These are phyloP conservation scores for Amphirosellinia nigrospora DNA, from an alignment of 495 filamentous ascomycete species.

Conservation along the genomic window DNA sequence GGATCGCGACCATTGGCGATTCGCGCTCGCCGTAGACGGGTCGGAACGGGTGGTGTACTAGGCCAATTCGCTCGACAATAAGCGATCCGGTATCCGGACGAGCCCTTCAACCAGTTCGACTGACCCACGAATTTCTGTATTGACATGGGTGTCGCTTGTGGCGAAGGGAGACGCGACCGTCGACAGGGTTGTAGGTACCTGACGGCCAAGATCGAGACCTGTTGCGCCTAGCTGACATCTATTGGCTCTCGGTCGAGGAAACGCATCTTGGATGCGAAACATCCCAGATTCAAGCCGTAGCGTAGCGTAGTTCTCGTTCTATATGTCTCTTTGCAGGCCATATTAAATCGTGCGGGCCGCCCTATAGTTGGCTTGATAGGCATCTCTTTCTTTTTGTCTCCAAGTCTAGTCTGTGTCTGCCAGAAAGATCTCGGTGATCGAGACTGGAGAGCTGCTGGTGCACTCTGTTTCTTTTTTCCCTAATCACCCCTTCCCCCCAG, in stretches of 20 bases:
- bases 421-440: background rate
- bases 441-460: slow-evolving; percentile 22
- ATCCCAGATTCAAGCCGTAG: slow-evolving; percentile 17
- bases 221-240: slow-evolving; percentile 27
- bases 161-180: background rate
- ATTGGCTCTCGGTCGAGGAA: slow-evolving; percentile 31
- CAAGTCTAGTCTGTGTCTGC: no score
- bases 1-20: slow-evolving; percentile 33
- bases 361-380: slow-evolving; percentile 14
- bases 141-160: slow-evolving; percentile 6
- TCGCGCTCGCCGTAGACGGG: slow-evolving; percentile 22
- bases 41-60: slow-evolving; percentile 9
- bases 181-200: slow-evolving; percentile 10
- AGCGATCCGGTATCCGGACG: background rate
- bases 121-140: slow-evolving; percentile 4
- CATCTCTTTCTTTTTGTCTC: slow-evolving; percentile 17
- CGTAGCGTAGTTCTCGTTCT: no score
- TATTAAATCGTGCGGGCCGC: slow-evolving; percentile 23
- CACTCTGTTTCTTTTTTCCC: slow-evolving; percentile 16
- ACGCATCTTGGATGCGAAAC: slow-evolving; percentile 31
- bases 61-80: slow-evolving; percentile 19
- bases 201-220: slow-evolving; percentile 28
- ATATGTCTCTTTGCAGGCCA: slow-evolving; percentile 5
- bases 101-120: slow-evolving; percentile 4
- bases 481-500: slow-evolving; percentile 1